Evolutionary conservation across 192 early-diverging fungal genomes (phyloP), one percentile per base, ranked within the genome.

Genomic region (Linnemannia schmuckeri): DNA sequence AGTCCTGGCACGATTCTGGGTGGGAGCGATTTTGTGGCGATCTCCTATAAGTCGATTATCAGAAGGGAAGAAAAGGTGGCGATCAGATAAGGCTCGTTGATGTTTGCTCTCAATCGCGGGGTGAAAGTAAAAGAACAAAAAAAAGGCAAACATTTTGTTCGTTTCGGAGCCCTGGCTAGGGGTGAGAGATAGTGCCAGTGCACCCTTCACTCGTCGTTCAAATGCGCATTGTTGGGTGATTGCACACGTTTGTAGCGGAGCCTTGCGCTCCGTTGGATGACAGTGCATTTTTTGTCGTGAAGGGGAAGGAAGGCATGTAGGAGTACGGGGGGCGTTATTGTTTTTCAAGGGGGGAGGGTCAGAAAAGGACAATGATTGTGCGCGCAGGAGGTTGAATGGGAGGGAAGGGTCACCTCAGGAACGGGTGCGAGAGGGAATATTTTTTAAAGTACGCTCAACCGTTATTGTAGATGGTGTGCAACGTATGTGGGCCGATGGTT

Each of bases 1-100:
- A 87, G 82, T 40, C 81, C 75, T 10, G 81, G 81, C 71, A 38
- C 33, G 17, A 70, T 41, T n/a, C 70, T 70, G 13, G 33, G 24
- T 22, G 70, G 37, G 40, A 70, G 70, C 20, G 70, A 22, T 38
- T 61, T 70, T 70, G 71, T 75, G 40, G 76, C 66, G 24, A 42
- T 70, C 55, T 61, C 55, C 55, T 61, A 41, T 41, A 18, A 6
- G 40, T 52, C 4, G 2, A 18, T 18, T 18, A n/a, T 66, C n/a
- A 46, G 7, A n/a, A 52, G 30, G 47, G 33, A 38, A 27, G 37
- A 47, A 37, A 75, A 9, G 52, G 33, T 10, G 17, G 27, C 41
- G 33, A 70, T 69, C 35, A 68, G 42, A 70, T 70, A 70, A 70
- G 30, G 18, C 70, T 70, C 24, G 37, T 40, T 70, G 18, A 20